Evolutionary conservation across 441 rosid genomes (phyloP).

Genomic region (Viola pubescens): DNA sequence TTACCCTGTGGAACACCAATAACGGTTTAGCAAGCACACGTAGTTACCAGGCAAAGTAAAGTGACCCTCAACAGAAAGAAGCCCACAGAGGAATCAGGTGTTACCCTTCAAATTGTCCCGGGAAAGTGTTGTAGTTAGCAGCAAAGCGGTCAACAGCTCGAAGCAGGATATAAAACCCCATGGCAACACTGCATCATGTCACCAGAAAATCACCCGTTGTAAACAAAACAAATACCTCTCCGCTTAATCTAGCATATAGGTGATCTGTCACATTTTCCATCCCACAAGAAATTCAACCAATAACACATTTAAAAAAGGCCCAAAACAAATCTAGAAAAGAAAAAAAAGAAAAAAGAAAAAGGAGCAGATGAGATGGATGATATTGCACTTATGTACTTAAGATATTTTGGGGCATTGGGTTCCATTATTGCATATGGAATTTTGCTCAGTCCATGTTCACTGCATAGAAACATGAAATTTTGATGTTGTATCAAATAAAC

Average conservation of each 20-base stretch:
- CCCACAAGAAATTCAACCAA: too few species aligned
- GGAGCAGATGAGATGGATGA: background rate
- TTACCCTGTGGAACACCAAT: slow-evolving; percentile 31
- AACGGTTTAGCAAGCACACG: slow-evolving; percentile 6
- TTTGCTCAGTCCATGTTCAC: background rate
- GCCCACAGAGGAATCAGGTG: slow-evolving; percentile 4
- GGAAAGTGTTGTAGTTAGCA: slow-evolving; percentile 77
- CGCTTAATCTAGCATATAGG: background rate
- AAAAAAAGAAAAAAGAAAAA: background rate
- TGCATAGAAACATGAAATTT: background rate
- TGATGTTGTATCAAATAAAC: background rate
- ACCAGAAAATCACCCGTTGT: slow-evolving; percentile 1
- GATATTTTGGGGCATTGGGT: background rate
- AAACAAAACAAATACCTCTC: slow-evolving; percentile 11
- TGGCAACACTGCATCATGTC: slow-evolving; percentile 46
- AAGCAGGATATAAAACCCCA: slow-evolving; percentile 79
- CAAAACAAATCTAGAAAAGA: background rate
- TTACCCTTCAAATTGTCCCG: slow-evolving; percentile 92
- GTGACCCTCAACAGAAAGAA: background rate
- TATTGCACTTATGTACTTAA: background rate
- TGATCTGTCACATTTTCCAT: background rate
- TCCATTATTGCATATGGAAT: background rate
- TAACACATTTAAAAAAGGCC: too few species aligned
- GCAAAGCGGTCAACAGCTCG: slow-evolving; percentile 82
- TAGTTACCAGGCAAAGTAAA: background rate